Conservation (phyloP, 23 red algal genomes). For the Gracilaria gracilis region DNA sequence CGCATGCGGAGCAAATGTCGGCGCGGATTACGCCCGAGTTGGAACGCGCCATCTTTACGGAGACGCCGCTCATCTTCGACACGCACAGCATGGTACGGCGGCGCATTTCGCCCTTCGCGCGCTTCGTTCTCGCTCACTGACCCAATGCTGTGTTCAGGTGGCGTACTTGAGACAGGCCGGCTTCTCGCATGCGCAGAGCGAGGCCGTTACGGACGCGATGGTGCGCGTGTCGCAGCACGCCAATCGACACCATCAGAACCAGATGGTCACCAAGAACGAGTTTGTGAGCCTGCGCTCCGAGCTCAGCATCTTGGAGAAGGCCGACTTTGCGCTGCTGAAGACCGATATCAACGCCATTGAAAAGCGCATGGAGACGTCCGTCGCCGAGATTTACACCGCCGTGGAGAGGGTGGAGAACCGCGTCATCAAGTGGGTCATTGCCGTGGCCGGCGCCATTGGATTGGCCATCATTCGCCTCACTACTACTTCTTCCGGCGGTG, state of each 20-base stretch:
- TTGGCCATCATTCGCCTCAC: constrained; percentile 51
- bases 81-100: constrained; percentile 58
- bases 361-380: constrained; percentile 78
- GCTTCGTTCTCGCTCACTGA: no score
- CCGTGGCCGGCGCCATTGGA: constrained; percentile 78
- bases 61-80: constrained; percentile 57
- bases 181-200: constrained; percentile 50
- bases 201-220: constrained; percentile 55
- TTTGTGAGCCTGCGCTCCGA: constrained; percentile 85
- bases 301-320: constrained; percentile 95
- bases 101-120: no score
- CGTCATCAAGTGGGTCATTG: constrained; percentile 97
- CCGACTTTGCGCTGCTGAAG: constrained; percentile 87
- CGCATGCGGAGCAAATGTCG: no score
- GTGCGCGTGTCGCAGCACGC: constrained; percentile 52
- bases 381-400: constrained; percentile 94
- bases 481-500: background rate
- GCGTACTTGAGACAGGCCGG: constrained; percentile 25
- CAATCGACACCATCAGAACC: constrained; percentile 32
- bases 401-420: constrained; percentile 89
- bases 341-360: constrained; percentile 90
- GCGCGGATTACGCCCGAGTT: background rate
- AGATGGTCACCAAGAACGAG: constrained; percentile 87
- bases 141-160: constrained; percentile 5
- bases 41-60: constrained; percentile 10